phyloP scores from a whole-genome alignment of 768 basidiomycete species.

The Naganishia kalamii region DNA sequence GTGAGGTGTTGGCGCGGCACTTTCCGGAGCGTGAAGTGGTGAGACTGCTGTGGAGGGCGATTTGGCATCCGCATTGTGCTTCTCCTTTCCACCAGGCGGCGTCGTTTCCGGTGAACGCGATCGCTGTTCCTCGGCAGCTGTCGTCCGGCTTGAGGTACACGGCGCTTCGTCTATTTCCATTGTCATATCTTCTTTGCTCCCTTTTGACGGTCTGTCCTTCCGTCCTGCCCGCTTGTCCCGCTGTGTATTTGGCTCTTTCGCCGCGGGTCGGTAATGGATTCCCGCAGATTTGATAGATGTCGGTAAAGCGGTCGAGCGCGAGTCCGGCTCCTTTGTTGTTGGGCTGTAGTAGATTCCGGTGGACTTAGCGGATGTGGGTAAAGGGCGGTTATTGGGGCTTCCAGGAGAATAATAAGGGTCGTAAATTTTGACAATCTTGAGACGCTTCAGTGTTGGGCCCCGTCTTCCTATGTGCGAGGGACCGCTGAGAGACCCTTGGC shows the following conservation, averaged over 20 bases:
- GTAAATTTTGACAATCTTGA: background rate
- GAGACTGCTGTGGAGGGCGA: too few species aligned
- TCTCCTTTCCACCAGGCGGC: too few species aligned
- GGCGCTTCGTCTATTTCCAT: background rate
- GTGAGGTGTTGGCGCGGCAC: background rate
- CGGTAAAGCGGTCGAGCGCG: too few species aligned
- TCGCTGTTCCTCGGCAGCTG: background rate
- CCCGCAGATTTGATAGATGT: too few species aligned
- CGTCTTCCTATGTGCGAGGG: background rate
- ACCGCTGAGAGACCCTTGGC: background rate
- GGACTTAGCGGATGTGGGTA: background rate
- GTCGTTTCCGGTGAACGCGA: background rate
- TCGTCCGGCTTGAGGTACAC: background rate
- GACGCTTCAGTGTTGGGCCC: background rate
- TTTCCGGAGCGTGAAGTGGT: too few species aligned
- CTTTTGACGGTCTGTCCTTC: background rate
- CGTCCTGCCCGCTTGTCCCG: background rate
- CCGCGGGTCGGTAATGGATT: too few species aligned
- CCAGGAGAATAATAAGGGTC: background rate
- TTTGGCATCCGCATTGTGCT: background rate
- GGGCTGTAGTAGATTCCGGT: background rate
- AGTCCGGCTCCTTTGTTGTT: background rate
- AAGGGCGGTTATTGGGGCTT: background rate
- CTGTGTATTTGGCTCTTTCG: background rate
- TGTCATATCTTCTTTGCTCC: background rate